These are phyloP conservation scores for Ziziphus jujuba DNA, from an alignment of 306 rosid genomes.

Conservation along the genomic window DNA sequence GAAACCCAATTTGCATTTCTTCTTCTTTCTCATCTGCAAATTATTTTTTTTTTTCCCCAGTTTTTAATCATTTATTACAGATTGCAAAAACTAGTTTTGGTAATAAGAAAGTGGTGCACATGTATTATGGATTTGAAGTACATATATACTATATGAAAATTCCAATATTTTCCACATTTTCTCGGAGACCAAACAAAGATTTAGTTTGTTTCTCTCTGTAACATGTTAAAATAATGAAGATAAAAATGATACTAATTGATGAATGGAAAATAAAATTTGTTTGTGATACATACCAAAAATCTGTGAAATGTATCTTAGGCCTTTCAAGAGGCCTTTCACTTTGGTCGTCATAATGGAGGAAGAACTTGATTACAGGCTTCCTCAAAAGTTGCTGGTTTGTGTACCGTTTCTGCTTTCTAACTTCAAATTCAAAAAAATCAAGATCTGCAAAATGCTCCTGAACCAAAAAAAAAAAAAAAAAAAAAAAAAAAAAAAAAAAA, in stretches of 20 bases:
- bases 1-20: constrained; percentile 84
- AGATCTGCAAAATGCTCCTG: not conserved
- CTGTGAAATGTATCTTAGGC: constrained; percentile 78
- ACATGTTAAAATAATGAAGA: no score
- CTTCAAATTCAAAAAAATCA: constrained; percentile 22
- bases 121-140: not conserved
- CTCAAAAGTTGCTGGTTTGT: constrained; percentile 4
- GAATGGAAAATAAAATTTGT: no score
- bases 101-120: not conserved
- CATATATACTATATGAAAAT: not conserved
- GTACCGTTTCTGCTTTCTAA: constrained; percentile 9
- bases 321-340: constrained; percentile 83
- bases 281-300: constrained; percentile 63
- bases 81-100: not conserved
- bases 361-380: constrained; percentile 18
- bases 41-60: not conserved
- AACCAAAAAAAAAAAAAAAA: not conserved
- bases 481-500: constrained; percentile 3
- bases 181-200: not conserved
- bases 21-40: constrained; percentile 74
- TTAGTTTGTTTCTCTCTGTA: no score
- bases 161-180: not conserved
- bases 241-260: no score
- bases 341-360: constrained; percentile 38
- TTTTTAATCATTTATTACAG: not conserved